Evolutionary conservation across 2,329 filamentous ascomycete species (phyloP).

Genomic region (Monosporascus sp.): DNA sequence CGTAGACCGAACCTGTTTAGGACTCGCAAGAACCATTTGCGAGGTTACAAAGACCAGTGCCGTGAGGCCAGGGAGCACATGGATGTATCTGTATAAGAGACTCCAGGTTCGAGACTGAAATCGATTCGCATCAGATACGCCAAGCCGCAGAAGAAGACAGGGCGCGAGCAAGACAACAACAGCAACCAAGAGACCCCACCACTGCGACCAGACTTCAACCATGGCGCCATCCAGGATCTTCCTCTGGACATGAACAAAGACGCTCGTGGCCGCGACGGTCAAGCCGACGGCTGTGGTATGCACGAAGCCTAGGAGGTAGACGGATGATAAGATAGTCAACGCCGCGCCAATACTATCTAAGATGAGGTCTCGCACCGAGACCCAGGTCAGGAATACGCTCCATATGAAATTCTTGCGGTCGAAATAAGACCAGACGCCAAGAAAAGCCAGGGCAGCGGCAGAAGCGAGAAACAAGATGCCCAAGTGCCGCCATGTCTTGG

Average conservation of each 20-base stretch:
- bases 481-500: slow-evolving; percentile 15
- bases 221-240: slow-evolving; percentile 17
- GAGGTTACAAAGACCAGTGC: slow-evolving; percentile 15
- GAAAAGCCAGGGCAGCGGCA: slow-evolving; percentile 16
- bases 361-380: slow-evolving; percentile 24
- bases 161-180: slow-evolving; percentile 20
- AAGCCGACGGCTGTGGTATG: slow-evolving; percentile 24
- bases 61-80: slow-evolving; percentile 10
- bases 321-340: slow-evolving; percentile 17
- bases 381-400: slow-evolving; percentile 24
- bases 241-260: slow-evolving; percentile 21
- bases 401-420: slow-evolving; percentile 22
- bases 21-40: slow-evolving; percentile 12
- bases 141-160: slow-evolving; percentile 16
- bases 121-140: slow-evolving; percentile 3
- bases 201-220: slow-evolving; percentile 18
- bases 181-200: slow-evolving; percentile 14
- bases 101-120: slow-evolving; percentile 7
- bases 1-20: slow-evolving; percentile 7
- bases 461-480: slow-evolving; percentile 18
- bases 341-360: slow-evolving; percentile 23
- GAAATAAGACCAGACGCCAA: slow-evolving; percentile 24
- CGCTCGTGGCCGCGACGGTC: slow-evolving; percentile 14
- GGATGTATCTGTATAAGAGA: slow-evolving; percentile 13
- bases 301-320: slow-evolving; percentile 23